A percentile compares a stretch with the other conserved stretches of the same genome.
phyloP scores from a whole-genome alignment of 441 rosid species.

The Croton setiger region DNA sequence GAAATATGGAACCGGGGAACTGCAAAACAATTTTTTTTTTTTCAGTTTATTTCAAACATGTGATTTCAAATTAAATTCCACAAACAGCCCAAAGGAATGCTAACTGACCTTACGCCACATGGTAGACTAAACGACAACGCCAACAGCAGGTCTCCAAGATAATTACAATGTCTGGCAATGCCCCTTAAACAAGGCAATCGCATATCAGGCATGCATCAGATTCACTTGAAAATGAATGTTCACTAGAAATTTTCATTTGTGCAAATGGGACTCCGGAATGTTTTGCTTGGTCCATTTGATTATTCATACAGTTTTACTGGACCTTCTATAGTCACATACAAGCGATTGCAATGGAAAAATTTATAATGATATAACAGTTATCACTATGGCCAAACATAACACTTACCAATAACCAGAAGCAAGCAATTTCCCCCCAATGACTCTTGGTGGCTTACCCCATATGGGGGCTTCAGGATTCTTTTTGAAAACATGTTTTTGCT shows the following conservation, averaged over 20 bases:
- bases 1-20: constrained; percentile 80
- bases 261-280: background rate
- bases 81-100: background rate
- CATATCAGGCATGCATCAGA: constrained; percentile 4
- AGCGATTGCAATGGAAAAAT: background rate
- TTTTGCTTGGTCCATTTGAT: background rate
- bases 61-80: too few species aligned
- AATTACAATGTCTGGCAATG: constrained; percentile 91
- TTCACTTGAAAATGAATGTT: background rate
- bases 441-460: constrained; percentile 85
- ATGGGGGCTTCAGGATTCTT: constrained; percentile 74
- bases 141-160: constrained; percentile 85
- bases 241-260: background rate
- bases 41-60: too few species aligned
- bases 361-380: background rate
- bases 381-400: background rate
- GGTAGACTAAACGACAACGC: constrained; percentile 91
- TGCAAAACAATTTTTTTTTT: constrained; percentile 25
- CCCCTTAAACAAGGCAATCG: constrained; percentile 51
- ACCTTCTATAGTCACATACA: background rate
- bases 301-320: background rate
- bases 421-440: constrained; percentile 78
- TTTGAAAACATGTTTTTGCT: constrained; percentile 81
- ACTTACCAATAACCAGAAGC: constrained; percentile 93
- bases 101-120: constrained; percentile 69